Percentiles rank a stretch among this genome's conserved stretches.
phyloP scores from a whole-genome alignment of 352 stramenopile species.

The Globisporangium spiculum region DNA sequence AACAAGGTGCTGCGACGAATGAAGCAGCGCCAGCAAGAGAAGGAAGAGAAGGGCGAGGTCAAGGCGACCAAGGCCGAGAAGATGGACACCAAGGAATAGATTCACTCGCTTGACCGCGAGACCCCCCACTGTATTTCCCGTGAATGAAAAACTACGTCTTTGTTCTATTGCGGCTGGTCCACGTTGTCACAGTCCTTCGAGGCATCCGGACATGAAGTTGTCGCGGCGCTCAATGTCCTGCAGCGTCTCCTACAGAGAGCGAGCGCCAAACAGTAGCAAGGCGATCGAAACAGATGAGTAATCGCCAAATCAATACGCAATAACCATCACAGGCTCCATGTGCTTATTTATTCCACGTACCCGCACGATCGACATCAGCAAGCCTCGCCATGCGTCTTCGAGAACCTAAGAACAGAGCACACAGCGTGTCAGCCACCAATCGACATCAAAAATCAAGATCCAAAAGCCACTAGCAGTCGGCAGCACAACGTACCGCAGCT shows the following conservation, averaged over 20 bases:
- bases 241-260: slow-evolving; percentile 48
- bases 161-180: not conserved
- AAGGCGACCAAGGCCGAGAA: slow-evolving; percentile 31
- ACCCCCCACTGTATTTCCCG: not conserved
- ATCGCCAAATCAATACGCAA: not conserved
- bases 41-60: slow-evolving; percentile 47
- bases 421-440: not conserved
- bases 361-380: slow-evolving; percentile 58
- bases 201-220: slow-evolving; percentile 61
- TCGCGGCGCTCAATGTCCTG: slow-evolving; percentile 65
- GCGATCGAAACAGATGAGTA: not conserved
- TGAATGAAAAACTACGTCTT: not conserved
- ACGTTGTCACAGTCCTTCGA: slow-evolving; percentile 51
- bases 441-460: slow-evolving; percentile 2
- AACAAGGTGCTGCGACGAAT: slow-evolving; percentile 71
- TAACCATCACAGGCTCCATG: not conserved
- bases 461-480: not conserved
- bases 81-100: slow-evolving; percentile 62
- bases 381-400: slow-evolving; percentile 47
- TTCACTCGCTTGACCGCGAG: not conserved
- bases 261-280: not conserved
- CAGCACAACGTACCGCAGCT: slow-evolving; percentile 19
- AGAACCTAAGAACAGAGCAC: slow-evolving; percentile 28
- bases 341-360: slow-evolving; percentile 20
- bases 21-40: slow-evolving; percentile 52